Evolutionary conservation across 2,329 filamentous ascomycete species (phyloP).

Genomic region (Beauveria asiatica): DNA sequence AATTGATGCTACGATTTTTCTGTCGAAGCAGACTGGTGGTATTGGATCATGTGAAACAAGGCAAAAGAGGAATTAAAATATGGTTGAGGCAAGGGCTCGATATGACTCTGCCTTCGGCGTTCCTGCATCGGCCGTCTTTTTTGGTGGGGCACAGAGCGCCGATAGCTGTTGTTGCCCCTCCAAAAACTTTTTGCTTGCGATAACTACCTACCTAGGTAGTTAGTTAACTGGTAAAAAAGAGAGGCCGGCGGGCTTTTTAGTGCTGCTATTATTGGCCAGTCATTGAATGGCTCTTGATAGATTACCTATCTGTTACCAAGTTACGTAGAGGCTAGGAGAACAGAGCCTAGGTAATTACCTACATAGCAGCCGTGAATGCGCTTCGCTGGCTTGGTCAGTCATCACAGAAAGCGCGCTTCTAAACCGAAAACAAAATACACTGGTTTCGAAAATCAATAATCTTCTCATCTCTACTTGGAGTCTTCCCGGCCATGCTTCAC

Average conservation of each 20-base stretch:
- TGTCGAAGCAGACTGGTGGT: not conserved
- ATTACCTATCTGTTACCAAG: not conserved
- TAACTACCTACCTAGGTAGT: too few relatives aligned
- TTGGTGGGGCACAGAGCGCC: slow-evolving; percentile 15
- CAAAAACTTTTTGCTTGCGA: slow-evolving; percentile 1
- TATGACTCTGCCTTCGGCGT: not conserved
- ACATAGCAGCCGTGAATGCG: not conserved
- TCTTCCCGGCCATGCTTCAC: not conserved
- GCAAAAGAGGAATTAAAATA: not conserved
- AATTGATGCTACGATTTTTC: not conserved
- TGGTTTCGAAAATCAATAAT: too few relatives aligned
- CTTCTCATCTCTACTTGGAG: too few relatives aligned
- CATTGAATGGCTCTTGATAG: not conserved
- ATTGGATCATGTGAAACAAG: not conserved
- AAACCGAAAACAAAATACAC: too few relatives aligned
- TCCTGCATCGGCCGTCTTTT: slow-evolving; percentile 20
- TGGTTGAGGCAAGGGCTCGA: slow-evolving; percentile 3
- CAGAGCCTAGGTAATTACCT: not conserved
- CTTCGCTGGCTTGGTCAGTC: not conserved
- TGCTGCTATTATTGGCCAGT: not conserved
- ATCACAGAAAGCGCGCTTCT: not conserved
- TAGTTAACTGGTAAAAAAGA: too few relatives aligned
- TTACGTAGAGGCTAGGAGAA: not conserved
- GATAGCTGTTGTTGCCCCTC: slow-evolving; percentile 15
- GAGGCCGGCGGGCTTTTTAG: not conserved